Conservation (phyloP, 208 protist genomes). For the Acanthamoeba triangularis region DNA sequence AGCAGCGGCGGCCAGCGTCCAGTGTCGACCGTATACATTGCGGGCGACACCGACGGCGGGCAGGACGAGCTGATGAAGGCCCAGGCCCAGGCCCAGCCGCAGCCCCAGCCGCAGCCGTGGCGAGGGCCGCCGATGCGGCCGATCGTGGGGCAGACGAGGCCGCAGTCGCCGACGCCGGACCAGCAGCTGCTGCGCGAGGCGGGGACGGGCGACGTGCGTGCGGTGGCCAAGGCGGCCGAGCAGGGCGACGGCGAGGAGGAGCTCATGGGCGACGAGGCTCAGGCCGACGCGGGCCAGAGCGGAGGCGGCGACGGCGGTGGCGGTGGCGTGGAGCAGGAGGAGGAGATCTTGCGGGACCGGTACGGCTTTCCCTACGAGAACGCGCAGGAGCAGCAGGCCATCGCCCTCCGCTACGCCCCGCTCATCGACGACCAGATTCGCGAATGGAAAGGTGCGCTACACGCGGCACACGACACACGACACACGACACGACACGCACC, state of each 20-base stretch:
- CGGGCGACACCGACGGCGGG: neutral
- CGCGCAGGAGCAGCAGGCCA: constrained; percentile 17
- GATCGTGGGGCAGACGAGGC: neutral
- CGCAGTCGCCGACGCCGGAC: neutral
- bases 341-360: neutral
- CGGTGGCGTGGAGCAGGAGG: neutral
- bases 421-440: constrained; percentile 36
- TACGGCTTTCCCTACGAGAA: constrained; percentile 25
- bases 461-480: neutral
- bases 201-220: neutral
- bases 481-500: neutral
- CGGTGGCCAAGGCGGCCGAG: neutral
- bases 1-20: neutral
- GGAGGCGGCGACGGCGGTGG: neutral
- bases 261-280: too few relatives aligned
- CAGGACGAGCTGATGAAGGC: neutral
- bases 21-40: neutral
- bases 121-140: neutral
- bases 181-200: neutral
- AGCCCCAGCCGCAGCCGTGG: neutral
- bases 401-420: constrained; percentile 20
- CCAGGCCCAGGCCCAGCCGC: neutral
- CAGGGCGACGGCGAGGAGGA: neutral
- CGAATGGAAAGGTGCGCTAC: constrained; percentile 27
- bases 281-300: neutral